Base-by-base conservation (phyloP, 176 grass and related monocot genomes). In the Miscanthus lutarioriparius region DNA sequence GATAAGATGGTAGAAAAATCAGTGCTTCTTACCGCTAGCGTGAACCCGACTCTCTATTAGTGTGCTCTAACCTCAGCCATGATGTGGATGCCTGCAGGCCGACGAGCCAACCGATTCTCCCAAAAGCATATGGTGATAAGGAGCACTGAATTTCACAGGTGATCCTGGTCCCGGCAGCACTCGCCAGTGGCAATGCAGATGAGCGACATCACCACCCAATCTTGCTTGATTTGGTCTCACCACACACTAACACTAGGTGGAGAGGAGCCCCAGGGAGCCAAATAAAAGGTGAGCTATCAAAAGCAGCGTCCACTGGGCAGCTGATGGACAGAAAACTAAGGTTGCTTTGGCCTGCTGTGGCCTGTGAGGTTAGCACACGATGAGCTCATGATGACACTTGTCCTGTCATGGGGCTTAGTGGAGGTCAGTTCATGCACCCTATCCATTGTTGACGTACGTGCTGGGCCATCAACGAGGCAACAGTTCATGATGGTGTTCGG, bases 371-470 rank as follows among this genome's bases (percentile, higher is more conserved):
- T 81, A 70, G 80, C 72, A 82, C 65, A 71, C 61, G 25, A 17
- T 82, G 88, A 64, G 65, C 72, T 74, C 44, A 63, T 86, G 22
- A 72, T 72, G 51, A 69, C 88, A 85, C 53, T 85, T 89, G 88
- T 86, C 73, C 23, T 43, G 56, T 43, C 54, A 27, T 65, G 64
- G 66, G 53, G 2, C 83, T 65, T 30, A 83, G 88, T 90, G 84
- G 84, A 83, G 76, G 58, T 67, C 66, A 74, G 41, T 48, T 67
- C 56, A 83, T 30, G 26, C 62, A 7, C 26, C 72, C 79, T 12
- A 62, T 62, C 49, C 59, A 83, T 83, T 67, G 16, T 49, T 66
- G 58, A 65, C 63, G 26, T 62, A 79, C 36, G 37, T 28, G 38
- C 30, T 53, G 73, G 54, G 68, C 73, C 73, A 86, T 47, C 67